phyloP scores from a whole-genome alignment of 345 rosid genomes.

The Acer yangbiense region DNA sequence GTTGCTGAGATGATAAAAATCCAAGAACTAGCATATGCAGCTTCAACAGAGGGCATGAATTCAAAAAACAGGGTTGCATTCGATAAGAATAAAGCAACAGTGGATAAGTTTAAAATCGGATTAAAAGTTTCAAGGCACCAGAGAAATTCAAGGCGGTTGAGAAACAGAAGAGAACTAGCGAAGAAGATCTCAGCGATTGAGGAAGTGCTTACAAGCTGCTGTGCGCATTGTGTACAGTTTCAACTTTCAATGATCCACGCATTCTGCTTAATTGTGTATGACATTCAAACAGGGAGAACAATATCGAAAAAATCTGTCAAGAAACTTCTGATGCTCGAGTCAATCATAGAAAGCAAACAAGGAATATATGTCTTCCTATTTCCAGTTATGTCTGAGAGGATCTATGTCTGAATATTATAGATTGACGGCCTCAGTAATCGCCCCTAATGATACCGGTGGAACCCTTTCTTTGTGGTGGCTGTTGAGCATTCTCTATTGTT shows the following conservation, averaged over 20 bases:
- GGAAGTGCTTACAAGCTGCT: not conserved
- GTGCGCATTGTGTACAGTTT: too few species aligned
- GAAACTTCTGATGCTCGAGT: not conserved
- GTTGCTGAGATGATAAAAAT: constrained; percentile 18
- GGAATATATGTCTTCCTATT: not conserved
- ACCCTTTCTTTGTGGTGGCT: not conserved
- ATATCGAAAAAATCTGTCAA: not conserved
- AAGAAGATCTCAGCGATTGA: not conserved
- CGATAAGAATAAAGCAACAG: constrained; percentile 14
- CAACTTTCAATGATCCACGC: too few species aligned
- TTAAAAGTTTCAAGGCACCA: constrained; percentile 9
- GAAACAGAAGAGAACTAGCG: constrained; percentile 14
- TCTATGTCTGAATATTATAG: not conserved
- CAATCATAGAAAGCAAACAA: not conserved
- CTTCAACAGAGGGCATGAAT: constrained; percentile 13
- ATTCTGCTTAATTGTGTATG: too few species aligned
- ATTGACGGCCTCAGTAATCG: not conserved
- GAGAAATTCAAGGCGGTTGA: constrained; percentile 15
- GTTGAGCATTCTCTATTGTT: not conserved
- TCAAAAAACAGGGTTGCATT: constrained; percentile 8
- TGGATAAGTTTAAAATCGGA: constrained; percentile 5
- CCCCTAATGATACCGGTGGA: not conserved
- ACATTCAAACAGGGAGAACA: too few species aligned
- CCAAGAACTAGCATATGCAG: constrained; percentile 16
- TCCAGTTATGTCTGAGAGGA: too few species aligned